Base-by-base conservation (phyloP, 2,329 filamentous ascomycete species). In the Epichloe festucae region DNA sequence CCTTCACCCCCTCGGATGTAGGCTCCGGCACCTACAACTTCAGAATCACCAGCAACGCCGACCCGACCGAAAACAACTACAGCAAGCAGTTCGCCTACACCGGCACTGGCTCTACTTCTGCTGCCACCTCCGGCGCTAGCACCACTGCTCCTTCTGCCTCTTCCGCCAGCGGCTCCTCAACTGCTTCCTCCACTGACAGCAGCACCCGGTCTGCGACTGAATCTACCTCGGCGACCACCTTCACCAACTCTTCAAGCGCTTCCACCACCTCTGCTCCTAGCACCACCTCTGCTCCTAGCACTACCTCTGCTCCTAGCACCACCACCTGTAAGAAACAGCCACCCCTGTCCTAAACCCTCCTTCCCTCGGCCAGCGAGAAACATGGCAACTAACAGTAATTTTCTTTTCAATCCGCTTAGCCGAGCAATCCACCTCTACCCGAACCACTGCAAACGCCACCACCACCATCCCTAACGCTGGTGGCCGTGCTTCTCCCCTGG, bases 21-120 rank as follows among this genome's bases (percentile, higher is more conserved):
- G 60, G 61, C 49, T 55, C 62, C 21, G 67, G 60, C 55, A 55
- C 52, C 44, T 69, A 69, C 61, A 60, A 57, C 59, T 66, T 69
- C 59, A 61, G 63, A 57, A 67, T 69, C 57, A 54, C 48, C 41
- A 55, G 63, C 57, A 63, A 63, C 55, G 49, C 54, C 14, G 47
- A 55, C 48, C 4, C 21, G 3, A 56, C 55, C 31, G 53, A 61
- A 12, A 11, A 39, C 56, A 69, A 69, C 64, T 69, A 64, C 60
- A 63, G 60, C 57, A 7, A 19, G 2, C 61, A 64, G 57, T 69
- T 67, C 55, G 1, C 35, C 10, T 65, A 62, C 59, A 14, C 58
- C 41, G 63, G 63, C 27, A 56, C 57, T n/a, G 61, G 55, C 14
- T 31, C 53, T 19, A 41, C 53, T 23, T 36, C 53, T 40, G 47